A percentile compares a stretch with the other conserved stretches of the same genome.
Evolutionary conservation across 2,329 filamentous ascomycete species (phyloP).

Genomic region (Fusarium musae): DNA sequence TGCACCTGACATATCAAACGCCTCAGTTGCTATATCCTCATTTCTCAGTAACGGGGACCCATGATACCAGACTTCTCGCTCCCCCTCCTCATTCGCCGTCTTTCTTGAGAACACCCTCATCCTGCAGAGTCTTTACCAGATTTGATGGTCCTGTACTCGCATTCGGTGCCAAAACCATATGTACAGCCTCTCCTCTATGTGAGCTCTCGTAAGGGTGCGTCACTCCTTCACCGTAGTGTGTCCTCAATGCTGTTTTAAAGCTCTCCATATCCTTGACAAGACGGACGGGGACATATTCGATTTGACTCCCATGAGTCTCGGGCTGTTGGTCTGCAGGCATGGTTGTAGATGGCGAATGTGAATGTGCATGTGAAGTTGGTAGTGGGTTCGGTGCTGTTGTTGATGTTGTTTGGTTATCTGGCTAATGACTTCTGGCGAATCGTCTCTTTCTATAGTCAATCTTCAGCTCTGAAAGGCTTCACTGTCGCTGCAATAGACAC

Average conservation of each 20-base stretch:
- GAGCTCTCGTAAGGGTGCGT: neutral
- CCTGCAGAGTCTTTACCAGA: neutral
- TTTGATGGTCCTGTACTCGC: rapidly evolving
- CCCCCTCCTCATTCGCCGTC: neutral
- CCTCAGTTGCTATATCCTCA: rapidly evolving
- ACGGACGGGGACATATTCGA: neutral
- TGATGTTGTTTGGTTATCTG: no score
- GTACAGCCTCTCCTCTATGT: neutral
- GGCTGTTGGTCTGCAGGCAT: neutral
- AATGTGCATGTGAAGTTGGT: neutral
- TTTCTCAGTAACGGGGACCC: rapidly evolving
- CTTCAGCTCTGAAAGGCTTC: rapidly evolving
- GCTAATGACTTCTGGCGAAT: neutral
- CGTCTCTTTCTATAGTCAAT: neutral
- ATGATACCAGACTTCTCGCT: rapidly evolving
- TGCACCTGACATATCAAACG: neutral
- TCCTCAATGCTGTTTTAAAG: neutral
- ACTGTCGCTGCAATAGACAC: neutral
- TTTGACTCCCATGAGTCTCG: neutral
- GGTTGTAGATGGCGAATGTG: neutral
- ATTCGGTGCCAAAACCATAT: neutral
- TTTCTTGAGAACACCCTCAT: neutral
- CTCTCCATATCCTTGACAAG: neutral
- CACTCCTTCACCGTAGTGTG: neutral
- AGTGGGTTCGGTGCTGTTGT: rapidly evolving